Base-by-base conservation (phyloP, 495 filamentous ascomycete species). In the Clavariopsis aquatica region DNA sequence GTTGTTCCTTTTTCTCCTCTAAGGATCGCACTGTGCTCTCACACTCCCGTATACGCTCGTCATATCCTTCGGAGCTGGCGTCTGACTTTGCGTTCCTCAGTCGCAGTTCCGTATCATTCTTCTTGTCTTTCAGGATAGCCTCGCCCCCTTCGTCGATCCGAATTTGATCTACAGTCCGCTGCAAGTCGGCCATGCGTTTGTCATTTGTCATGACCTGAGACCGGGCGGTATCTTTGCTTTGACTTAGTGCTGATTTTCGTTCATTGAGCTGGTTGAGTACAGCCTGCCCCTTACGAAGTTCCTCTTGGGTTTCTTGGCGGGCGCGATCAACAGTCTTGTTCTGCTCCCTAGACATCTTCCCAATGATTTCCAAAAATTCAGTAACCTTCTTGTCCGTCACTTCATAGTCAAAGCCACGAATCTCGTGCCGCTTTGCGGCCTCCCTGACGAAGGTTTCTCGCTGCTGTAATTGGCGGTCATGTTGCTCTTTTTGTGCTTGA, bases 401-500 rank as follows among this genome's bases (percentile, higher is more conserved):
- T 41, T 92, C 85, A 10, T 83, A 83, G 56, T 96, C 90, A 69
- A 90, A 93, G 0, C 92, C 93, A 22, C 89, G 86, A 58, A 98
- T 88, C 60, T 85, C 87, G 73, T 97, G 91, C n/a, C 78, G 79
- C 27, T 86, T 82, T 19, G 92, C 89, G 46, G 89, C 83, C 12
- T 95, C 87, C 65, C 84, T 90, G 61, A 97, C 86, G 74, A 95
- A 82, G 1, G 77, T 78, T 62, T 87, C 81, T 26, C 93, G 87
- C 24, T 82, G 75, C 64, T 82, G 78, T 5, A 96, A 70, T 53
- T 96, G 89, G 12, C 85, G 84, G 71, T 96, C 91, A 69, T 93
- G 92, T 64, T 88, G 89, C 69, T 87, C 86, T 74, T 92, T 90
- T 72, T 96, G 86, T 8, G 93, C 92, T 74, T 94, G 85, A 70